Evolutionary conservation across 2,329 filamentous ascomycete genomes (phyloP).

Genomic region (Cercospora nicotianae): DNA sequence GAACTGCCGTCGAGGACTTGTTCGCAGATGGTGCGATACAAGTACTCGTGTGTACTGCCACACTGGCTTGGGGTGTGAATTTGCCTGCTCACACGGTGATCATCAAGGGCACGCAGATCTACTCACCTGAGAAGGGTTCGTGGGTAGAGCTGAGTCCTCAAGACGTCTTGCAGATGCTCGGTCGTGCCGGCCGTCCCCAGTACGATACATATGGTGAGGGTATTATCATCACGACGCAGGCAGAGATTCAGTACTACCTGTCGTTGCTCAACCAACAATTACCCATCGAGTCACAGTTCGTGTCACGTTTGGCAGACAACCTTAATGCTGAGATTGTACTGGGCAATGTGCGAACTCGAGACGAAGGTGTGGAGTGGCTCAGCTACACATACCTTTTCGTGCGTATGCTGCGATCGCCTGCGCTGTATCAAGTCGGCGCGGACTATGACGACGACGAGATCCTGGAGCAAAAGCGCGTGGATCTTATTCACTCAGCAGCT

Average conservation of each 20-base stretch:
- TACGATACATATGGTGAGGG: constrained; percentile 98
- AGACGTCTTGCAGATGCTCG: constrained; percentile 97
- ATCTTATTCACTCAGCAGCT: constrained; percentile 92
- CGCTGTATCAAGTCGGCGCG: constrained; percentile 89
- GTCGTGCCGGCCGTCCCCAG: constrained; percentile 91
- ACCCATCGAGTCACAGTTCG: constrained; percentile 94
- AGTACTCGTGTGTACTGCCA: constrained; percentile 94
- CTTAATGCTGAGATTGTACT: constrained; percentile 95
- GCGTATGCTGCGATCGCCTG: constrained; percentile 93
- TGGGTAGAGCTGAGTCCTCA: constrained; percentile 98
- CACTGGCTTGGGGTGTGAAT: constrained; percentile 99
- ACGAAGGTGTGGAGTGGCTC: constrained; percentile 98
- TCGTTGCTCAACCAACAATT: constrained; percentile 95
- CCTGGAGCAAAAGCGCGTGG: constrained; percentile 95
- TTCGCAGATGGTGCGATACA: constrained; percentile 90
- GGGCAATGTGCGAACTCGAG: constrained; percentile 84
- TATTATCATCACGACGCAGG: constrained; percentile 96
- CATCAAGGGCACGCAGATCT: constrained; percentile 97
- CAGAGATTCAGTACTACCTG: constrained; percentile 94
- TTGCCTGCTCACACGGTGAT: constrained; percentile 96
- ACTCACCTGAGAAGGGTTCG: constrained; percentile 96
- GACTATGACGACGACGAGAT: constrained; percentile 93
- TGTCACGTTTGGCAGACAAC: constrained; percentile 90
- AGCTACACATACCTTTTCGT: constrained; percentile 98
- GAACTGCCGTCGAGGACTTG: constrained; percentile 90